These are phyloP conservation scores for Phytophthora hybrid DNA, from an alignment of 352 stramenopile genomes.

Conservation along the genomic window DNA sequence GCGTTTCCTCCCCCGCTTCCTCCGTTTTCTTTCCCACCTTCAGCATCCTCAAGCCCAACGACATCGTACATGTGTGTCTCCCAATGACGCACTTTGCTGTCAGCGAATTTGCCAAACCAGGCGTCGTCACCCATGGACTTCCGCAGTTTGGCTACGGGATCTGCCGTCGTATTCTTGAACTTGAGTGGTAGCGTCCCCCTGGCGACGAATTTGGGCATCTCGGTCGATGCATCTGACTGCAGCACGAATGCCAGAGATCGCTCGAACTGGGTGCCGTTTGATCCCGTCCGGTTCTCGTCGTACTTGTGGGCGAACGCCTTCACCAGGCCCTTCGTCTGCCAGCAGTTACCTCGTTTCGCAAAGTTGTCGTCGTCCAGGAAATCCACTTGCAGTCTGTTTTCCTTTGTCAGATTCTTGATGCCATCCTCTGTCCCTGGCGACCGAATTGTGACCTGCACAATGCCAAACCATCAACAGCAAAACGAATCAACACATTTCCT, in stretches of 20 bases:
- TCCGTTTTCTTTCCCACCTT: neutral
- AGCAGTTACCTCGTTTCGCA: constrained; percentile 34
- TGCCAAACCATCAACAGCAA: neutral
- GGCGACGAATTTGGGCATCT: constrained; percentile 27
- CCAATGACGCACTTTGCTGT: constrained; percentile 29
- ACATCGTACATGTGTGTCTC: constrained; percentile 27
- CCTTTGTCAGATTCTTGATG: constrained; percentile 33
- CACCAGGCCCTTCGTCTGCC: constrained; percentile 33
- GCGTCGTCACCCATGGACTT: constrained; percentile 22
- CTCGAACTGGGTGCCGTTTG: constrained; percentile 37
- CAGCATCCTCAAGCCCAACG: constrained; percentile 5
- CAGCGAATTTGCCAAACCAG: constrained; percentile 29
- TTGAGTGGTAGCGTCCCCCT: constrained; percentile 24
- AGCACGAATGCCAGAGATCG: constrained; percentile 20
- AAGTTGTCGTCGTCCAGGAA: constrained; percentile 56
- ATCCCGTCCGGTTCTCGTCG: constrained; percentile 25
- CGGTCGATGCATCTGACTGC: constrained; percentile 20
- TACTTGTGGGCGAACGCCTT: constrained; percentile 24
- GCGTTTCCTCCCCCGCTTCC: neutral
- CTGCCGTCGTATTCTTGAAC: constrained; percentile 10
- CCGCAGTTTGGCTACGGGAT: constrained; percentile 18
- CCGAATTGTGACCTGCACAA: constrained; percentile 58
- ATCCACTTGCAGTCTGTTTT: constrained; percentile 55
- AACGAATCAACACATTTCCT: neutral
- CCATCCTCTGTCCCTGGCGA: constrained; percentile 47